Evolutionary conservation across 208 protist species (phyloP).

Genomic region (Crithidia expoeki): DNA sequence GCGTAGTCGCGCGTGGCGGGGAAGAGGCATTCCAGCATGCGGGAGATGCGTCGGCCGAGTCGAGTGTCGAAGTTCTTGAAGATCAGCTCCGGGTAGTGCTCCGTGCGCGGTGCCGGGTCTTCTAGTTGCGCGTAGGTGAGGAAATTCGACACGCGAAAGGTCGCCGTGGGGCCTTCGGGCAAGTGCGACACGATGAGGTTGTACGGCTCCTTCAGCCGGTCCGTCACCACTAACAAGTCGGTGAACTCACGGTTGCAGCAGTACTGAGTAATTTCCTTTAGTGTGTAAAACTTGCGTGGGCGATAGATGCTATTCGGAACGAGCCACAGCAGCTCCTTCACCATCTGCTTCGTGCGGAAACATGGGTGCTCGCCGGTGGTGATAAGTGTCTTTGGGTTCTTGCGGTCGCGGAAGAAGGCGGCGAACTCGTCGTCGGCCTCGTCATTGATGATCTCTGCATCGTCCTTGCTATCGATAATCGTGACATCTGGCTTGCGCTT

Average conservation of each 20-base stretch:
- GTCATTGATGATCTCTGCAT: slow-evolving; percentile 82
- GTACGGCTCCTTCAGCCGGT: slow-evolving; percentile 86
- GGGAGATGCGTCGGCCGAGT: slow-evolving; percentile 85
- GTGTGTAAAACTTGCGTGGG: slow-evolving; percentile 86
- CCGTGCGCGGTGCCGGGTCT: slow-evolving; percentile 79
- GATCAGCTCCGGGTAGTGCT: slow-evolving; percentile 94
- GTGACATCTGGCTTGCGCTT: slow-evolving; percentile 77
- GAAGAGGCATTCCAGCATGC: slow-evolving; percentile 91
- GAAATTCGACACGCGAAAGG: slow-evolving; percentile 90
- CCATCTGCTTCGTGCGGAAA: slow-evolving; percentile 81
- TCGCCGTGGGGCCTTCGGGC: slow-evolving; percentile 88
- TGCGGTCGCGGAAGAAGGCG: slow-evolving; percentile 63
- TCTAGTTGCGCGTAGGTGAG: slow-evolving; percentile 80
- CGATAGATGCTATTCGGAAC: slow-evolving; percentile 90
- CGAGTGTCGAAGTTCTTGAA: slow-evolving; percentile 95
- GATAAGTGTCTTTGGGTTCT: slow-evolving; percentile 85
- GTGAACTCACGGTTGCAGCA: slow-evolving; percentile 90
- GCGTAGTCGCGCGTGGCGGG: slow-evolving; percentile 88
- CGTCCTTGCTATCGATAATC: slow-evolving; percentile 73
- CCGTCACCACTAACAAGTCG: slow-evolving; percentile 89
- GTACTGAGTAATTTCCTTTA: slow-evolving; percentile 93
- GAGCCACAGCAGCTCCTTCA: slow-evolving; percentile 90
- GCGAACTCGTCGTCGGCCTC: slow-evolving; percentile 92
- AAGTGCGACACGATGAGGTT: slow-evolving; percentile 91
- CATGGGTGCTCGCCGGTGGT: slow-evolving; percentile 90